Evolutionary conservation across 306 rosid genomes (phyloP), one percentile per base, ranked within the genome.

Genomic region (Vigna angularis): DNA sequence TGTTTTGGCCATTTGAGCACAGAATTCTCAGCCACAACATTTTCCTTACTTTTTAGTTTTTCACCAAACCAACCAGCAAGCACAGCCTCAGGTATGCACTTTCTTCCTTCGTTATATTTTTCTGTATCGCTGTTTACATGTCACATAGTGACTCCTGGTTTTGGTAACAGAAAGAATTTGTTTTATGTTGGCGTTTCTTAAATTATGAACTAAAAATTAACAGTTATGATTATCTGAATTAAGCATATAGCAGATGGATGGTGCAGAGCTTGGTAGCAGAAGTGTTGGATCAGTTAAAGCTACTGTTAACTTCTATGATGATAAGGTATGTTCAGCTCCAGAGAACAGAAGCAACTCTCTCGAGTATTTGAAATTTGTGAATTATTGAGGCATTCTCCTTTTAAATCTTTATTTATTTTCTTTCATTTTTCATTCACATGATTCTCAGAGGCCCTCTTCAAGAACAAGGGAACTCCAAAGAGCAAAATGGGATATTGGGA

Each of bases 401-500:
- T 78, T 49, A 58, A 62, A 28, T 47, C n/a, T 38, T 71, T 34
- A 0, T 45, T 3, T 30, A 30, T 26, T 13, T 10, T 51, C 9
- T 22, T 40, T 17, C 48, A 1, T 17, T 14, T 65, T 66, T 56
- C 14, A 47, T 20, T 52, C 34, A 57, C 51, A n/a, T 62, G 4
- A 59, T 83, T 32, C 58, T 66, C 52, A 75, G 86, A 81, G 79
- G 70, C 70, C 89, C 26, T 62, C 89, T 81, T 87, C 87, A 55
- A 89, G 81, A 88, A 84, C 91, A 38, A 81, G 82, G 79, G 98
- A 91, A 52, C 83, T 90, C 18, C 96, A 88, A 28, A 83, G 36
- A 77, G 91, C 88, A 50, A 77, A 72, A 80, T 73, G 84, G 83
- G 89, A 89, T 67, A 85, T 86, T 77, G 89, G 83, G 12, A 79